Evolutionary conservation across 2,329 filamentous ascomycete species (phyloP).

Genomic region (Geosmithia putterillii): DNA sequence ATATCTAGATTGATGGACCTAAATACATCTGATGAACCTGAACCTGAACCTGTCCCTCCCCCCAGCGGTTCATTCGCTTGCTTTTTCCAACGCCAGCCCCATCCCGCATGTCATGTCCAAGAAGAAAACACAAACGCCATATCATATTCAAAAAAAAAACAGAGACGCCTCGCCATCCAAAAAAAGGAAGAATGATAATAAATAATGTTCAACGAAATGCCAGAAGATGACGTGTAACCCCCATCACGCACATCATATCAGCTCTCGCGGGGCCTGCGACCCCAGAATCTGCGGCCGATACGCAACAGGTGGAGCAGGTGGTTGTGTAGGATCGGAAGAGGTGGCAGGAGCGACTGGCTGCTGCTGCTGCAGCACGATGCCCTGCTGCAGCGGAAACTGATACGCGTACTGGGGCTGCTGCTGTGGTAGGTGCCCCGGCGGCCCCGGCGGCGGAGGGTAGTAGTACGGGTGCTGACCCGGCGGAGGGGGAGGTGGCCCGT

Average conservation of each 20-base stretch:
- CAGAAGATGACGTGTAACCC: neutral
- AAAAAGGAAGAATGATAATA: neutral
- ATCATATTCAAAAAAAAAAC: neutral
- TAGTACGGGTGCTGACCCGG: neutral
- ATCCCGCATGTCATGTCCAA: neutral
- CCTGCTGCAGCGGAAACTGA: conserved; percentile 2
- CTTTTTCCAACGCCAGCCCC: neutral
- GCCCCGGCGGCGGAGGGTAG: conserved; percentile 2
- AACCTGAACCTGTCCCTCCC: no score
- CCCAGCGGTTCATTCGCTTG: no score
- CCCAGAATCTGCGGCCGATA: neutral
- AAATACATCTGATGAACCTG: no score
- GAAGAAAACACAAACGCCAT: neutral
- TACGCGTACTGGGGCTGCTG: neutral
- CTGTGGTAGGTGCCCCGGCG: no score
- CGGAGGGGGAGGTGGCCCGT: neutral
- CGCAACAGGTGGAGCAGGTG: neutral
- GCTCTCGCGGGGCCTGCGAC: conserved; percentile 18
- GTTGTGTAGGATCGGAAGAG: neutral
- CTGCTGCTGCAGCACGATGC: conserved; percentile 1
- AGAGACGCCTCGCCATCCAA: neutral
- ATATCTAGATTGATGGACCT: no score
- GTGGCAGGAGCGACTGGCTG: conserved; percentile 1
- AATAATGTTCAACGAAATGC: neutral
- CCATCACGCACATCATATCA: conserved; percentile 9